Evolutionary conservation across 2,329 filamentous ascomycete genomes (phyloP).

Genomic region (Aspergillus sp.): DNA sequence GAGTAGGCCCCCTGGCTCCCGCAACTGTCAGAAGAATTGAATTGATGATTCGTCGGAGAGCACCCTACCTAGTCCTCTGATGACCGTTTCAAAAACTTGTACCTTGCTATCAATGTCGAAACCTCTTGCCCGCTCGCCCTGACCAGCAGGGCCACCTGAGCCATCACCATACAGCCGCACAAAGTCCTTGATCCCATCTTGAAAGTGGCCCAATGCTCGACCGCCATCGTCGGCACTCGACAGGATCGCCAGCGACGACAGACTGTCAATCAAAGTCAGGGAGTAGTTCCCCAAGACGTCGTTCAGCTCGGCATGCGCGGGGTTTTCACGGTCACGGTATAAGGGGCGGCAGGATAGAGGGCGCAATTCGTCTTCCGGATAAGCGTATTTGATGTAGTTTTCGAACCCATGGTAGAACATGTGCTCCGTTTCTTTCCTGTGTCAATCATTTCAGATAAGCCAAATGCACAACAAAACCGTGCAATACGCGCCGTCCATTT

Average conservation of each 20-base stretch:
- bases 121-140: constrained; percentile 70
- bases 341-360: constrained; percentile 82
- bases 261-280: constrained; percentile 87
- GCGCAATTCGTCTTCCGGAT: constrained; percentile 91
- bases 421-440: constrained; percentile 50
- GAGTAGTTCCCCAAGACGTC: constrained; percentile 97
- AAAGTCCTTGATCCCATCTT: constrained; percentile 71
- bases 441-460: too few relatives aligned
- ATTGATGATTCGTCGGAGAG: background rate
- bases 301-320: constrained; percentile 80
- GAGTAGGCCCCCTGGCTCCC: constrained; percentile 66
- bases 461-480: too few relatives aligned
- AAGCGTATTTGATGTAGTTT: constrained; percentile 91
- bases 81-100: constrained; percentile 97
- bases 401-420: constrained; percentile 98
- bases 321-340: constrained; percentile 76
- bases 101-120: constrained; percentile 98
- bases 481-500: too few relatives aligned
- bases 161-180: constrained; percentile 87
- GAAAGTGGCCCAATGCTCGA: constrained; percentile 70
- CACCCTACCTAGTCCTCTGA: constrained; percentile 63
- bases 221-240: constrained; percentile 56
- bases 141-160: constrained; percentile 62
- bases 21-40: background rate
- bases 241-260: constrained; percentile 90